Conservation (phyloP, 805 yeast species). For the Zygoascus ofunaensis region DNA sequence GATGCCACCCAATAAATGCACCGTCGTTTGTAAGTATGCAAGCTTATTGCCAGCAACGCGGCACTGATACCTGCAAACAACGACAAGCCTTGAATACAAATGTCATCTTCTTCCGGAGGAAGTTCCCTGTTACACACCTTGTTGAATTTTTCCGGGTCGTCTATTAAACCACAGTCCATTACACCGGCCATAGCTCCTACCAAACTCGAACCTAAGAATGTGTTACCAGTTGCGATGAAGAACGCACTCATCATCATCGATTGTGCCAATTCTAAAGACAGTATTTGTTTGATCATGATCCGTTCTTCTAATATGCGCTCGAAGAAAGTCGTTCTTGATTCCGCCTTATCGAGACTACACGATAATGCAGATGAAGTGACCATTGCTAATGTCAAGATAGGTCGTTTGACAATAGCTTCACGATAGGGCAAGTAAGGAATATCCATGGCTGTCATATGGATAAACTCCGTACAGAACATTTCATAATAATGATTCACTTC, state of each 20-base stretch:
- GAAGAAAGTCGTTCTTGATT: conserved; percentile 8
- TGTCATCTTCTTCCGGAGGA: not conserved
- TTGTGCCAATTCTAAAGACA: not conserved
- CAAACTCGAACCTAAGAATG: not conserved
- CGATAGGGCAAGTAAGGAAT: conserved; percentile 1
- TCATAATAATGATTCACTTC: conserved; percentile 6
- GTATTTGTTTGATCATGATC: not conserved
- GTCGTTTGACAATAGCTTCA: conserved; percentile 3
- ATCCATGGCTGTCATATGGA: conserved; percentile 4
- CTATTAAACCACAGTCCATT: not conserved
- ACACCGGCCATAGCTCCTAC: not conserved
- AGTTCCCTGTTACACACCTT: not conserved
- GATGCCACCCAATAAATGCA: not conserved
- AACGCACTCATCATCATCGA: conserved; percentile 1
- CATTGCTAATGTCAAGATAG: conserved; percentile 10
- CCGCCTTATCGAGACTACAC: conserved; percentile 7
- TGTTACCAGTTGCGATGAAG: not conserved
- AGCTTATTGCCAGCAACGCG: not conserved
- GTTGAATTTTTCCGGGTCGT: not conserved
- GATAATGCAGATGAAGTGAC: conserved; percentile 7
- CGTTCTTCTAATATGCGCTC: conserved; percentile 12
- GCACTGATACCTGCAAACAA: not conserved
- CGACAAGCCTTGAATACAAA: not conserved
- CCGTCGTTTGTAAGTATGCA: not conserved
- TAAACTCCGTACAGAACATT: conserved; percentile 5